Evolutionary conservation across 257 asterid species (phyloP).

Genomic region (Anisodus tanguticus): DNA sequence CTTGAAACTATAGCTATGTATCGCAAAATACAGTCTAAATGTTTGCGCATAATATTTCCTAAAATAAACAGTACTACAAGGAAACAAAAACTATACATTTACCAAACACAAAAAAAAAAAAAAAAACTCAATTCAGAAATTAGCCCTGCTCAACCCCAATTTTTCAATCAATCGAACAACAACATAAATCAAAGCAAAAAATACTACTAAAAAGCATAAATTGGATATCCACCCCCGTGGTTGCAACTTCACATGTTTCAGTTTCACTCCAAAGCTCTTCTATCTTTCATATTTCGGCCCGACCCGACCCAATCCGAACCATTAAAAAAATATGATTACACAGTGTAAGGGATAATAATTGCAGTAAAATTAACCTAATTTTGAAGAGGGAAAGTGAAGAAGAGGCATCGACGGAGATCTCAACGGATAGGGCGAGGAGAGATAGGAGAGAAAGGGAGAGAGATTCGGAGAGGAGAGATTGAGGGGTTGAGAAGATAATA

Average conservation of each 20-base stretch:
- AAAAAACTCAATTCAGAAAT: background rate
- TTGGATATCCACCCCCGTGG: background rate
- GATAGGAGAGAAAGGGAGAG: slow-evolving; percentile 60
- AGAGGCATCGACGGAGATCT: slow-evolving; percentile 67
- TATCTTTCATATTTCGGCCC: background rate
- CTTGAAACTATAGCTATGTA: no score
- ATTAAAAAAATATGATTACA: background rate
- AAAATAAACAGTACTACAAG: background rate
- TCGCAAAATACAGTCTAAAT: no score
- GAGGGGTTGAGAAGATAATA: slow-evolving; percentile 59
- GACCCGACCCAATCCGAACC: background rate
- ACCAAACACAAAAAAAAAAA: background rate
- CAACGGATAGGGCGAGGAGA: slow-evolving; percentile 71
- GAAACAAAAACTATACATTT: background rate
- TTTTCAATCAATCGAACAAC: background rate
- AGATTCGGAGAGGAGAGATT: slow-evolving; percentile 61
- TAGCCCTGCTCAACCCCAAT: background rate
- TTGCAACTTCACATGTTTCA: background rate
- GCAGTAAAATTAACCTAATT: slow-evolving; percentile 57
- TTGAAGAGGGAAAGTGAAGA: slow-evolving; percentile 62
- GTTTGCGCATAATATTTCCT: no score
- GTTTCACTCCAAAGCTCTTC: background rate
- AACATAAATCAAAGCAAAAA: background rate
- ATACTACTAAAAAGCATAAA: background rate
- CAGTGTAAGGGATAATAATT: background rate